Percentiles rank a stretch among this genome's conserved stretches.
Conservation (phyloP, 2,329 filamentous ascomycete species). For the Phoma sp. region DNA sequence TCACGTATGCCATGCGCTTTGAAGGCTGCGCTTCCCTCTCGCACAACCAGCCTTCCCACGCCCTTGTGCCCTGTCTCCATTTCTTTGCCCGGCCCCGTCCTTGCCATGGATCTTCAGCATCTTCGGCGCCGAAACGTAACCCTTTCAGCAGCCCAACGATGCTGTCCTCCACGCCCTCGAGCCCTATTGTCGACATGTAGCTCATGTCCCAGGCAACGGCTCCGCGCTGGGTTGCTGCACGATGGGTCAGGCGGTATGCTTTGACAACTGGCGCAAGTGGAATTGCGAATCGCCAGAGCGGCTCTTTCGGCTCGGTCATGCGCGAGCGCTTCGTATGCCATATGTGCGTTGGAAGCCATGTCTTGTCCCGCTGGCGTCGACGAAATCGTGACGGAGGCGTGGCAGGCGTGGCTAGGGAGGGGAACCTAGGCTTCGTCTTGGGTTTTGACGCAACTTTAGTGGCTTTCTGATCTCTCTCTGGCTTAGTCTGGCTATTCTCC, state of each 20-base stretch:
- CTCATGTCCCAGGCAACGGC: conserved; percentile 91
- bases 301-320: conserved; percentile 79
- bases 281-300: conserved; percentile 89
- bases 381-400: conserved; percentile 73
- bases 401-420: conserved; percentile 69
- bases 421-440: conserved; percentile 72
- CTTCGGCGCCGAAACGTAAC: conserved; percentile 62
- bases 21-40: conserved; percentile 60
- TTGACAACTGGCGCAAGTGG: conserved; percentile 88
- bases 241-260: conserved; percentile 84
- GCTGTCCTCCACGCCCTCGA: conserved; percentile 70
- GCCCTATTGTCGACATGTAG: conserved; percentile 84
- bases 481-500: conserved; percentile 28
- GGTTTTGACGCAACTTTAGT: conserved; percentile 22
- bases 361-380: conserved; percentile 86
- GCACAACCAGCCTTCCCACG: conserved; percentile 63
- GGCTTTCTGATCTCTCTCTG: conserved; percentile 10
- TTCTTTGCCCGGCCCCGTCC: conserved; percentile 62
- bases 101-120: conserved; percentile 62
- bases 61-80: conserved; percentile 71
- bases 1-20: conserved; percentile 71
- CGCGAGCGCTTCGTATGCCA: conserved; percentile 92
- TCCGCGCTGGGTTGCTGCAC: conserved; percentile 75
- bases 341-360: conserved; percentile 92
- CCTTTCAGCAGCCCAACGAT: conserved; percentile 70